Conservation (phyloP, 768 basidiomycete genomes). For the Amanita polypyramis region DNA sequence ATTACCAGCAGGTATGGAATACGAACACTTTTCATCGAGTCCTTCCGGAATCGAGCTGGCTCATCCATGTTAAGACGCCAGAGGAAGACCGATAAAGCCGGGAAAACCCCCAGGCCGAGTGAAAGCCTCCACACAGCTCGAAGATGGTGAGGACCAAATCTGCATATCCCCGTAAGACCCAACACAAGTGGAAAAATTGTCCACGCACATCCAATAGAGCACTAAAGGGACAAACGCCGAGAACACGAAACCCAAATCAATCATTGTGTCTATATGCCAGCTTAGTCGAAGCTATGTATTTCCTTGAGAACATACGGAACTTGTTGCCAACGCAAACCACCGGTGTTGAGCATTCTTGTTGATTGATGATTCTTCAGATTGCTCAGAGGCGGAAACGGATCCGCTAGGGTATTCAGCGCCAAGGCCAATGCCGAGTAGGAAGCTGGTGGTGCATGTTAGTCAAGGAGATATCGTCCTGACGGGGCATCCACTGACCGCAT, state of each 20-base stretch:
- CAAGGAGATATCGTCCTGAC: background rate
- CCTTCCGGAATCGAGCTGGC: constrained; percentile 59
- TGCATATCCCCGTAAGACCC: constrained; percentile 15
- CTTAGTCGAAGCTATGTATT: background rate
- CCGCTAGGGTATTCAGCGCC: constrained; percentile 90
- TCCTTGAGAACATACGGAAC: constrained; percentile 25
- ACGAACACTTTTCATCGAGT: constrained; percentile 65
- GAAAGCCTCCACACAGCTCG: constrained; percentile 83
- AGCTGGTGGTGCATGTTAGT: constrained; percentile 29
- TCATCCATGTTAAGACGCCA: constrained; percentile 86
- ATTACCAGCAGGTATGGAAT: constrained; percentile 74
- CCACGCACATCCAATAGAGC: constrained; percentile 75
- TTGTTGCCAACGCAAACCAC: constrained; percentile 85
- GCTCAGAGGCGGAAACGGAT: constrained; percentile 80
- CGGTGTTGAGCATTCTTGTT: constrained; percentile 72
- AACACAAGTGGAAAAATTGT: background rate
- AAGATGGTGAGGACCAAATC: constrained; percentile 71
- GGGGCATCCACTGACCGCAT: constrained; percentile 43
- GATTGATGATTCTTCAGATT: constrained; percentile 77
- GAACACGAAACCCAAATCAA: constrained; percentile 76
- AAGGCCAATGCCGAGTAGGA: constrained; percentile 81
- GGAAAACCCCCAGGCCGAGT: constrained; percentile 74
- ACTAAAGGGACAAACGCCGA: constrained; percentile 77
- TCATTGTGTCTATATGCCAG: constrained; percentile 56
- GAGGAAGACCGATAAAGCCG: constrained; percentile 70